Percentiles rank a stretch among this genome's conserved stretches.
Conservation (phyloP, 768 basidiomycete genomes). For the Suillus brevipes region DNA sequence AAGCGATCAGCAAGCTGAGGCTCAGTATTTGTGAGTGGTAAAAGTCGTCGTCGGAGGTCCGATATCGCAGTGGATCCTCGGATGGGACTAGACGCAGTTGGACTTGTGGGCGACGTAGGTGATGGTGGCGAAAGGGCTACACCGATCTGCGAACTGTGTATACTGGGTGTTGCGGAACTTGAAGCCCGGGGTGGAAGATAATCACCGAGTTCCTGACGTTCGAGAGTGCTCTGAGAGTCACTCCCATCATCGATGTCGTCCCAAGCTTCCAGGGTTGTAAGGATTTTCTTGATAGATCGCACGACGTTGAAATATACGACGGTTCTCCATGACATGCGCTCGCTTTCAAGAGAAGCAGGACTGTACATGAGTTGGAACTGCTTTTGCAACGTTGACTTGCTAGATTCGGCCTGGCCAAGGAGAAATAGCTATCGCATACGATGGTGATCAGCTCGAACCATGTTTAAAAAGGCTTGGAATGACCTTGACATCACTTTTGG, state of each 20-base stretch:
- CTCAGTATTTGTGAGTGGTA: slow-evolving; percentile 62
- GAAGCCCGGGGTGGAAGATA: slow-evolving; percentile 19
- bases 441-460: slow-evolving; percentile 21
- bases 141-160: slow-evolving; percentile 14
- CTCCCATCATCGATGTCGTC: slow-evolving; percentile 61
- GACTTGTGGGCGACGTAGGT: slow-evolving; percentile 15
- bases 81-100: slow-evolving; percentile 18
- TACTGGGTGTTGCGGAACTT: slow-evolving; percentile 10
- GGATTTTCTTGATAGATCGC: slow-evolving; percentile 67
- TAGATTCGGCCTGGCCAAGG: slow-evolving; percentile 77
- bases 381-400: slow-evolving; percentile 76
- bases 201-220: slow-evolving; percentile 33
- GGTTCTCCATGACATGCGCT: slow-evolving; percentile 71
- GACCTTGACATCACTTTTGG: slow-evolving; percentile 77
- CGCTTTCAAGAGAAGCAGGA: slow-evolving; percentile 65
- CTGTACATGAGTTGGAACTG: slow-evolving; percentile 83
- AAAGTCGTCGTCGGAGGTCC: slow-evolving; percentile 57
- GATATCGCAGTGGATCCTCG: slow-evolving; percentile 40
- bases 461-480: slow-evolving; percentile 4
- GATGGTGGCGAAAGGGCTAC: slow-evolving; percentile 12
- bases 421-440: slow-evolving; percentile 54
- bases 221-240: slow-evolving; percentile 34
- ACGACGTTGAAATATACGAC: slow-evolving; percentile 78
- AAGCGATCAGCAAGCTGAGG: slow-evolving; percentile 66
- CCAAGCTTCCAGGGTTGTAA: slow-evolving; percentile 60